These are phyloP conservation scores for Colletotrichum siamense DNA, from an alignment of 2,329 filamentous ascomycete genomes.

Conservation along the genomic window DNA sequence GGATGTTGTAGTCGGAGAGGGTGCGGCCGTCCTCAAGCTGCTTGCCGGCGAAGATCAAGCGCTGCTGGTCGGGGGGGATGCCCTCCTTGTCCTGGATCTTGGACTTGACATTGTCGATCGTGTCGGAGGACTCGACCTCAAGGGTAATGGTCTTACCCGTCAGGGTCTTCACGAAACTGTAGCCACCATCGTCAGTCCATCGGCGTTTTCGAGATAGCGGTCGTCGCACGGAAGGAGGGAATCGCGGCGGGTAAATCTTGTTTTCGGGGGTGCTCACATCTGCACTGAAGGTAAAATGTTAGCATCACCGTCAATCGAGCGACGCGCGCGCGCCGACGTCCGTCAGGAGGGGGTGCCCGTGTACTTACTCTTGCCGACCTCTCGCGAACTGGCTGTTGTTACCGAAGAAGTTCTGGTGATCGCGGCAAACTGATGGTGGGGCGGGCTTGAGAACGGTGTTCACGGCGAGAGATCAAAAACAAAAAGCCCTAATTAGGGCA, in stretches of 20 bases:
- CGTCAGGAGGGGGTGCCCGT: not conserved
- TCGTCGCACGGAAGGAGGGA: slow-evolving; percentile 10
- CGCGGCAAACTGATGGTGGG: slow-evolving; percentile 15
- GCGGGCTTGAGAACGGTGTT: slow-evolving; percentile 20
- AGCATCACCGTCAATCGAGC: slow-evolving; percentile 17
- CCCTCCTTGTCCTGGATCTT: slow-evolving; percentile 99
- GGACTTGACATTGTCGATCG: slow-evolving; percentile 99
- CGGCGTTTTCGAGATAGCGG: slow-evolving; percentile 17
- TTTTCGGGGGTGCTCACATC: slow-evolving; percentile 70
- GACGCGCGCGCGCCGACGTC: not conserved
- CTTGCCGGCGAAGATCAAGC: slow-evolving; percentile 98
- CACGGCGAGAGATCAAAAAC: not conserved
- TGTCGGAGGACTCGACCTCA: slow-evolving; percentile 98
- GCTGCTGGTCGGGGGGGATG: slow-evolving; percentile 97
- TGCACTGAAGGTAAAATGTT: slow-evolving; percentile 68
- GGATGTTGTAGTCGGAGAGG: slow-evolving; percentile 98
- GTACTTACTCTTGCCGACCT: slow-evolving; percentile 65
- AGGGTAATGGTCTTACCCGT: slow-evolving; percentile 99
- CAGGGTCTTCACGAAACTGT: slow-evolving; percentile 99
- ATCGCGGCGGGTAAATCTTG: slow-evolving; percentile 12
- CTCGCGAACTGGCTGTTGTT: slow-evolving; percentile 44
- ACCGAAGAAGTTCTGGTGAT: slow-evolving; percentile 32
- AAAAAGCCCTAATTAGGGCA: slow-evolving; percentile 23
- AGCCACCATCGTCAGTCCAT: slow-evolving; percentile 27
- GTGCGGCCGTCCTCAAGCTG: slow-evolving; percentile 98